Evolutionary conservation across 2,329 filamentous ascomycete species (phyloP).

Genomic region (Aspergillus glaucus): DNA sequence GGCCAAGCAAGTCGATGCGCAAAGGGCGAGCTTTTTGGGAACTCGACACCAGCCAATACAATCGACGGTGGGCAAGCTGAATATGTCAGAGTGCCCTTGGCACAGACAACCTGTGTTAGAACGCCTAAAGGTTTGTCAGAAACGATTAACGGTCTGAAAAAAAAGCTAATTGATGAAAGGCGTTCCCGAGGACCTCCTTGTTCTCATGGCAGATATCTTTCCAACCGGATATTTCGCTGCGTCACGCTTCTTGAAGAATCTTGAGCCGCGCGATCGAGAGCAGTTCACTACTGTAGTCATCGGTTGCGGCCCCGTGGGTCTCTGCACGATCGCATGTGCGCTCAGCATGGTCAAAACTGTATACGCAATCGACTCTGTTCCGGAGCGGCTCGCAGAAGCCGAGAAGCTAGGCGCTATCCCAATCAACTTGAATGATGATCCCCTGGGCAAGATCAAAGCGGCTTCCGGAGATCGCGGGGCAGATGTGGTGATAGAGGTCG

Average conservation of each 20-base stretch:
- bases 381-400: conserved; percentile 63
- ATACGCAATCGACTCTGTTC: conserved; percentile 69
- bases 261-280: conserved; percentile 36
- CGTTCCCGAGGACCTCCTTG: conserved; percentile 62
- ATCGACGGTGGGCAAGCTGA: conserved; percentile 74
- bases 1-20: conserved; percentile 71
- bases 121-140: conserved; percentile 48
- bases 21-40: conserved; percentile 62
- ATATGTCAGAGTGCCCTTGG: conserved; percentile 68
- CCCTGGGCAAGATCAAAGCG: conserved; percentile 61
- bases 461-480: conserved; percentile 70
- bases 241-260: conserved; percentile 56
- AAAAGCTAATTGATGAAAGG: neutral
- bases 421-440: conserved; percentile 63
- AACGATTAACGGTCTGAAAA: neutral
- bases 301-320: conserved; percentile 72
- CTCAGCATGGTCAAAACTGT: conserved; percentile 62
- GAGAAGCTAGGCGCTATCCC: conserved; percentile 66
- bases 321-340: conserved; percentile 70
- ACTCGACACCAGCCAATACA: conserved; percentile 30
- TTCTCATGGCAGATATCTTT: conserved; percentile 85
- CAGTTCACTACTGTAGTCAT: conserved; percentile 60
- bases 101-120: conserved; percentile 66
- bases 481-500: conserved; percentile 70
- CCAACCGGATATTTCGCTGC: conserved; percentile 68